Evolutionary conservation across 768 basidiomycete genomes (phyloP).

Genomic region (Suillus paluster): DNA sequence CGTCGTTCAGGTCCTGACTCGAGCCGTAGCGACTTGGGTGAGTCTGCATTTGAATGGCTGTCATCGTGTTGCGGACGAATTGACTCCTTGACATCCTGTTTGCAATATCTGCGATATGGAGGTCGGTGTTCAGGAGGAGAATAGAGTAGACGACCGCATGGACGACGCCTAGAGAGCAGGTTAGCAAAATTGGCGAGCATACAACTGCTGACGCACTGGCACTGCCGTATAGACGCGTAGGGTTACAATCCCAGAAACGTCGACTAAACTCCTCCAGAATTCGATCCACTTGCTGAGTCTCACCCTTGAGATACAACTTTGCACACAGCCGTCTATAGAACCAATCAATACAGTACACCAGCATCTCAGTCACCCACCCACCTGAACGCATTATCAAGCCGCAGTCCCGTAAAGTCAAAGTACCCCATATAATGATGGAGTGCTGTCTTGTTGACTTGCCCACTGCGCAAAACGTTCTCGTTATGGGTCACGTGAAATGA

Average conservation of each 20-base stretch:
- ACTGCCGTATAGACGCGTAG: constrained; percentile 76
- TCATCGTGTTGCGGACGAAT: constrained; percentile 91
- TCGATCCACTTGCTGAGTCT: constrained; percentile 97
- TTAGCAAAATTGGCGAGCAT: constrained; percentile 5
- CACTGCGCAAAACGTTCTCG: constrained; percentile 47
- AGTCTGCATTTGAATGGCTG: constrained; percentile 80
- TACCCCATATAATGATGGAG: constrained; percentile 82
- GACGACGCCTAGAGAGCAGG: constrained; percentile 69
- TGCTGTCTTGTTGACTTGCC: constrained; percentile 73
- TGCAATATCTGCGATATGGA: constrained; percentile 91
- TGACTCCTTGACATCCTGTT: constrained; percentile 90
- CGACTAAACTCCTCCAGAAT: constrained; percentile 92
- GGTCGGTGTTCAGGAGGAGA: constrained; percentile 92
- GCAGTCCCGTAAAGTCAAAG: constrained; percentile 84
- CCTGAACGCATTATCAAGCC: constrained; percentile 92
- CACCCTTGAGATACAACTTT: constrained; percentile 92
- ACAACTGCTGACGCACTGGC: constrained; percentile 60
- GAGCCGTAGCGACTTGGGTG: constrained; percentile 61
- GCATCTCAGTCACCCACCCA: constrained; percentile 32
- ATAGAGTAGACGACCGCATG: constrained; percentile 94
- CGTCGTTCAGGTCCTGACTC: constrained; percentile 63
- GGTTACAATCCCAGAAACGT: constrained; percentile 93
- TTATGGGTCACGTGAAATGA: constrained; percentile 8
- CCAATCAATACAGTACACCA: background rate
- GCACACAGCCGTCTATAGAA: constrained; percentile 76